Percentiles rank a stretch among this genome's conserved stretches.
Evolutionary conservation across 108 stramenopile genomes (phyloP).

Genomic region (Cyclotella baltica): DNA sequence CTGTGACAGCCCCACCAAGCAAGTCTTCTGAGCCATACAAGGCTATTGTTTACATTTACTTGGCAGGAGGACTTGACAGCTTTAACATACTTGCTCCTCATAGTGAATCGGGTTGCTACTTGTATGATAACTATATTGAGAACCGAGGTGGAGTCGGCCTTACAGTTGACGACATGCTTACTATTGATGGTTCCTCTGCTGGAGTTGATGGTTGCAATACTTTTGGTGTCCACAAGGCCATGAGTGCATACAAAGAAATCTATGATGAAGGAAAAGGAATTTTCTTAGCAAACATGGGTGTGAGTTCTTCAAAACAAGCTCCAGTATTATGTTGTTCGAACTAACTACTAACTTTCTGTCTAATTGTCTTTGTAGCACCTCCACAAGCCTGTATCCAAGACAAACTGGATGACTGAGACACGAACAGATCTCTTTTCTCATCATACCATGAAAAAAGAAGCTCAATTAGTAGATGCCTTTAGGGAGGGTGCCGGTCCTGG

Average conservation of each 20-base stretch:
- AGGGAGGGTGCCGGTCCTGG: constrained; percentile 48
- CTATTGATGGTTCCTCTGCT: constrained; percentile 48
- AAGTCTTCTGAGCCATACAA: constrained; percentile 51
- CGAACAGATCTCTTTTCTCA: constrained; percentile 47
- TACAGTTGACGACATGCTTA: constrained; percentile 33
- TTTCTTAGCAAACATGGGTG: constrained; percentile 57
- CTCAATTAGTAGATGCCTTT: constrained; percentile 49
- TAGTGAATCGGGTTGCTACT: constrained; percentile 15
- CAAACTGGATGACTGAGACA: constrained; percentile 52
- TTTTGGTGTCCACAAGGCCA: constrained; percentile 56
- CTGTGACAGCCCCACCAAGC: constrained; percentile 34
- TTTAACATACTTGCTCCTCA: constrained; percentile 57
- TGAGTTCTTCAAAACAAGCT: too few relatives aligned
- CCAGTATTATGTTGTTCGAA: background rate
- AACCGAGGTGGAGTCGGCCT: constrained; percentile 51
- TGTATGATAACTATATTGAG: constrained; percentile 46
- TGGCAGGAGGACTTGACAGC: constrained; percentile 57
- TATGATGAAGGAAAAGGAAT: constrained; percentile 56
- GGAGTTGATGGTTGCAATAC: constrained; percentile 43
- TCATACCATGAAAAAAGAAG: constrained; percentile 39
- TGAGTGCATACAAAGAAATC: constrained; percentile 39
- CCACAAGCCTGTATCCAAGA: constrained; percentile 46
- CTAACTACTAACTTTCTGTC: background rate
- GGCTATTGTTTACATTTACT: constrained; percentile 52
- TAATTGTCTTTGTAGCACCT: constrained; percentile 23